phyloP scores from a whole-genome alignment of 768 basidiomycete genomes.

The Tephrocybe sp. region DNA sequence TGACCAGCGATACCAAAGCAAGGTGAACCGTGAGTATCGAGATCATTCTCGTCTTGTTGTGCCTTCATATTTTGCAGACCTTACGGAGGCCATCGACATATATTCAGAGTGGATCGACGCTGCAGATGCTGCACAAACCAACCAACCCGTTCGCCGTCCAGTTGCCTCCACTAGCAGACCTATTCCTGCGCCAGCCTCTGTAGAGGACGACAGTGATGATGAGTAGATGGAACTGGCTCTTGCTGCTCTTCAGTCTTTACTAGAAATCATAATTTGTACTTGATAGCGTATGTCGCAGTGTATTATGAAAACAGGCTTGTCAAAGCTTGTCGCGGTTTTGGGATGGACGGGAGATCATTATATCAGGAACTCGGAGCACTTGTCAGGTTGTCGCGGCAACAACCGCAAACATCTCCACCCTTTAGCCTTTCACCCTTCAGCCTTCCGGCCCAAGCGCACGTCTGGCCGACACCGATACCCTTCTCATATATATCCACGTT shows the following conservation, averaged over 20 bases:
- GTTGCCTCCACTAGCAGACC: slow-evolving; percentile 61
- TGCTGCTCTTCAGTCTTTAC: slow-evolving; percentile 11
- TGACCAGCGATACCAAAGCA: slow-evolving; percentile 85
- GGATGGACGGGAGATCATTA: slow-evolving; percentile 2
- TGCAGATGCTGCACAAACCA: slow-evolving; percentile 77
- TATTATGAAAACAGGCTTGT: slow-evolving; percentile 15
- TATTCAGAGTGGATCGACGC: slow-evolving; percentile 94
- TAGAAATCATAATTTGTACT: slow-evolving; percentile 17
- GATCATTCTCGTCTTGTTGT: slow-evolving; percentile 6
- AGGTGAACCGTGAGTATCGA: slow-evolving; percentile 69
- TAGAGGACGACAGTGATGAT: slow-evolving; percentile 54
- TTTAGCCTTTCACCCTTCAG: too few species aligned
- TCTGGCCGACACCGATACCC: slow-evolving; percentile 18
- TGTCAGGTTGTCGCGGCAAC: slow-evolving; percentile 23
- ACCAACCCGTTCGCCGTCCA: slow-evolving; percentile 50
- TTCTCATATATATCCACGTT: slow-evolving; percentile 9
- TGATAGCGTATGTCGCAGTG: slow-evolving; percentile 12
- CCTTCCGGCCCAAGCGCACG: slow-evolving; percentile 10
- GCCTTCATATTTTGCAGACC: slow-evolving; percentile 47
- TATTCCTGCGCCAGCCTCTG: slow-evolving; percentile 38
- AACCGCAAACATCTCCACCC: slow-evolving; percentile 23
- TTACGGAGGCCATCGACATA: slow-evolving; percentile 86
- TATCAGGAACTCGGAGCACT: not conserved
- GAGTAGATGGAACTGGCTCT: slow-evolving; percentile 29
- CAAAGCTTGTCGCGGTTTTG: slow-evolving; percentile 5